Evolutionary conservation across 352 stramenopile species (phyloP).

Genomic region (Salisapilia sapeloensis): DNA sequence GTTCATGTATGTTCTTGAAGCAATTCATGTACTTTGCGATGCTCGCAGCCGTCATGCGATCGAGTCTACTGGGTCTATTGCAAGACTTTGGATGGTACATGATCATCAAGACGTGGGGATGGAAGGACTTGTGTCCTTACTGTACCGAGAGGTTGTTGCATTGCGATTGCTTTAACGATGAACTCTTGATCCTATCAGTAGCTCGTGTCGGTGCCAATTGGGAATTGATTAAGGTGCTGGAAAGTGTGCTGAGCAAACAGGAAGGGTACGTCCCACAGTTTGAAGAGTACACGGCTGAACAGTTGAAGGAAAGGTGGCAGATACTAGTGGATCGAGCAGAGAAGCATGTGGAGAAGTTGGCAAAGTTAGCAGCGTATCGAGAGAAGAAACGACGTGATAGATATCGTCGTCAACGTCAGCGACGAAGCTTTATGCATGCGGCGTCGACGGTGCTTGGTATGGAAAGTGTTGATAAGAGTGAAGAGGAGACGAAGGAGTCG

Average conservation of each 20-base stretch:
- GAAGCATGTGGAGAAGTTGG: constrained; percentile 34
- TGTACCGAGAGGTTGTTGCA: constrained; percentile 40
- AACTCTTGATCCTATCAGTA: constrained; percentile 34
- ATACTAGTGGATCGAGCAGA: constrained; percentile 28
- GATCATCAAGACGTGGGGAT: constrained; percentile 34
- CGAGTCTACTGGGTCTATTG: constrained; percentile 30
- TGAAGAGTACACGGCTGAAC: constrained; percentile 26
- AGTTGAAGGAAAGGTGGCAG: constrained; percentile 37
- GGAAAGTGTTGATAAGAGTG: constrained; percentile 5
- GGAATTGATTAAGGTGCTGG: constrained; percentile 38
- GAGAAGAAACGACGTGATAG: constrained; percentile 25
- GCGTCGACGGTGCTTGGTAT: constrained; percentile 3
- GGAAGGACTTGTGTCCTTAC: constrained; percentile 40
- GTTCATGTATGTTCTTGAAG: constrained; percentile 37
- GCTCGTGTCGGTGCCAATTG: constrained; percentile 44
- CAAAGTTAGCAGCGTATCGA: constrained; percentile 30
- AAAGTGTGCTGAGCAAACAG: constrained; percentile 22
- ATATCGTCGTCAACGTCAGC: constrained; percentile 9
- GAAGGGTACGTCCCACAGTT: constrained; percentile 29
- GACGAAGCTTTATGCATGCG: constrained; percentile 12
- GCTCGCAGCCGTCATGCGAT: constrained; percentile 29
- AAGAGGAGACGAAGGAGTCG: constrained; percentile 8
- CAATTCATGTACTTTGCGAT: constrained; percentile 55
- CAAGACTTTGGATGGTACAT: constrained; percentile 34
- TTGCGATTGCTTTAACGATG: constrained; percentile 59